Evolutionary conservation across 176 grass and related monocot genomes (phyloP).

Genomic region (Carex littledalei): DNA sequence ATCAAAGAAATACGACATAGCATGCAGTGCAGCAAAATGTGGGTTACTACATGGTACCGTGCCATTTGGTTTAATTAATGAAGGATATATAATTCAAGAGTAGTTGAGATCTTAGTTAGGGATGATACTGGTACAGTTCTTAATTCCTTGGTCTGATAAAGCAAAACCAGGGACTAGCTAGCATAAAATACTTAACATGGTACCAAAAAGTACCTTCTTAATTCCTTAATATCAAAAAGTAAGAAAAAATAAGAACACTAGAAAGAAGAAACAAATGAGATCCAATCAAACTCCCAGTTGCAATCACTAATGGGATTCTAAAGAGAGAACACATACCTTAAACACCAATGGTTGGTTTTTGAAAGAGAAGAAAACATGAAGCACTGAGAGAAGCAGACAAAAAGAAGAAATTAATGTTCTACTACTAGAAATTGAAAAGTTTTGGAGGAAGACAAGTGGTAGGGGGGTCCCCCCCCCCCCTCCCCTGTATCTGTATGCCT

Average conservation of each 20-base stretch:
- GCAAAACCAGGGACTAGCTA: not conserved
- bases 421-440: constrained; percentile 17
- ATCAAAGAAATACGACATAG: not conserved
- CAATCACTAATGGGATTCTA: not conserved
- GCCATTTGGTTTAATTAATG: not conserved
- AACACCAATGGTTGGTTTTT: constrained; percentile 2
- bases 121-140: not conserved
- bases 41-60: not conserved
- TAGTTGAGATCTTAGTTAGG: not conserved
- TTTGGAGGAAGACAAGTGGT: constrained; percentile 8
- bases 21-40: not conserved
- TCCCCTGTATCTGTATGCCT: not conserved
- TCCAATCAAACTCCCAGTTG: not conserved
- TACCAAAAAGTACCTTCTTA: not conserved
- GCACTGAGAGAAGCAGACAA: not conserved
- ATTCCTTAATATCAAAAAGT: not conserved
- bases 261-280: not conserved
- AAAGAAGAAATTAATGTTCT: not conserved
- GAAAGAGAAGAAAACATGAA: constrained; percentile 11
- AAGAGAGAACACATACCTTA: not conserved
- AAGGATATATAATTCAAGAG: not conserved
- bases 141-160: not conserved
- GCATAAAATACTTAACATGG: not conserved
- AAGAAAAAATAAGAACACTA: not conserved
- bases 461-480: not conserved